phyloP scores from a whole-genome alignment of 2,329 filamentous ascomycete genomes.

The Cucurbitaria berberidis region DNA sequence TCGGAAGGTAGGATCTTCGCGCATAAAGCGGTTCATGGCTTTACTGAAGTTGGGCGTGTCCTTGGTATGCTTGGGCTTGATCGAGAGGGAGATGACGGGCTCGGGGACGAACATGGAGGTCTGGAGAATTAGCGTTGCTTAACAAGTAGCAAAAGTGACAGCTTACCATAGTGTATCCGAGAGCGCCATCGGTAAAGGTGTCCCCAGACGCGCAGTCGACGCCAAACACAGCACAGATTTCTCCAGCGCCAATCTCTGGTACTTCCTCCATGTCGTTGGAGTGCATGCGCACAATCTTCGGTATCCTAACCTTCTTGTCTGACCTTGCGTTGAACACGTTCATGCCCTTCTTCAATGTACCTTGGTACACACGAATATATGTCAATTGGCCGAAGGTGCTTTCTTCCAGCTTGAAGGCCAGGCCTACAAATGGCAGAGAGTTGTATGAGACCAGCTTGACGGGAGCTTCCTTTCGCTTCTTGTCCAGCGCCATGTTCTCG shows the following conservation, averaged over 20 bases:
- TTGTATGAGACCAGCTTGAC: conserved; percentile 94
- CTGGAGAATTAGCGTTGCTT: conserved; percentile 27
- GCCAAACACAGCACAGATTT: conserved; percentile 98
- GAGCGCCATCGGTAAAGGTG: conserved; percentile 92
- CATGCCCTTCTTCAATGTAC: conserved; percentile 82
- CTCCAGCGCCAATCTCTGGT: conserved; percentile 86
- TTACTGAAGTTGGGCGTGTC: conserved; percentile 96
- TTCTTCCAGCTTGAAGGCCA: conserved; percentile 99
- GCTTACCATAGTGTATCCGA: conserved; percentile 84
- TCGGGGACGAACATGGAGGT: conserved; percentile 98
- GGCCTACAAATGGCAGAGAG: conserved; percentile 88
- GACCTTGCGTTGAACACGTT: conserved; percentile 93
- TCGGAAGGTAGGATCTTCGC: conserved; percentile 96
- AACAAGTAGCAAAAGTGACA: neutral
- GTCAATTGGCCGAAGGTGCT: conserved; percentile 98
- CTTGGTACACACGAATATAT: conserved; percentile 98
- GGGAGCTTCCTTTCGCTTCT: conserved; percentile 74
- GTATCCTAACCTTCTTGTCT: conserved; percentile 95
- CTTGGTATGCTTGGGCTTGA: conserved; percentile 92
- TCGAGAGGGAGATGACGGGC: conserved; percentile 96
- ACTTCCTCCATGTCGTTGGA: conserved; percentile 99
- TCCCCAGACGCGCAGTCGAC: conserved; percentile 97
- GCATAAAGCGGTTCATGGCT: conserved; percentile 98
- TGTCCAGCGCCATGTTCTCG: conserved; percentile 87
- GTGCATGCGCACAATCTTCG: conserved; percentile 98